Percentiles rank a stretch among this genome's conserved stretches.
These are phyloP conservation scores for Pezicula rhizophila DNA, from an alignment of 2,329 filamentous ascomycete genomes.

Conservation along the genomic window DNA sequence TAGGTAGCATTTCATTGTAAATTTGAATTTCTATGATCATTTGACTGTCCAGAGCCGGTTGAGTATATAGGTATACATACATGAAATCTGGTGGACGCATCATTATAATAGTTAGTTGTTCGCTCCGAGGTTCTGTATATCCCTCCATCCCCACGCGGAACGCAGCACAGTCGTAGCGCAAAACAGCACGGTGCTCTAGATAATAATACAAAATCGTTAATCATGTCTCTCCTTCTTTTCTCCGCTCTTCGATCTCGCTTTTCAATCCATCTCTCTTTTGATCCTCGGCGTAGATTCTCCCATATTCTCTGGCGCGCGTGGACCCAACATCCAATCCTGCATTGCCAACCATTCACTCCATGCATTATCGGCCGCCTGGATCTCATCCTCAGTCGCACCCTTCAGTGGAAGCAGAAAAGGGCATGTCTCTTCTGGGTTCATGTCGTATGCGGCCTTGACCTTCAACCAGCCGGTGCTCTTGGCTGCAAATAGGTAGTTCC, in stretches of 20 bases:
- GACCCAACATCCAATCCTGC: slow-evolving; percentile 98
- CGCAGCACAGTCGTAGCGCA: not conserved
- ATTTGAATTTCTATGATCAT: not conserved
- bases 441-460: slow-evolving; percentile 88
- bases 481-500: slow-evolving; percentile 91
- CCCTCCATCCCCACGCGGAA: not conserved
- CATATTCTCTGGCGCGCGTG: slow-evolving; percentile 53
- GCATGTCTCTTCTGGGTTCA: slow-evolving; percentile 72
- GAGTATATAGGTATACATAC: too few relatives aligned
- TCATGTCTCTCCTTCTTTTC: not conserved
- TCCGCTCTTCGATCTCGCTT: not conserved
- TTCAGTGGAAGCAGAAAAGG: slow-evolving; percentile 85
- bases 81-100: too few relatives aligned
- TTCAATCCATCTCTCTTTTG: slow-evolving; percentile 1
- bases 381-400: slow-evolving; percentile 70
- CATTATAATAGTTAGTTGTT: not conserved
- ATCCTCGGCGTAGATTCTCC: slow-evolving; percentile 1
- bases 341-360: slow-evolving; percentile 97
- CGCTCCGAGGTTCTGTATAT: not conserved
- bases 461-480: slow-evolving; percentile 87
- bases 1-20: too few relatives aligned
- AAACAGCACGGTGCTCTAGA: not conserved
- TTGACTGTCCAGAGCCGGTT: too few relatives aligned
- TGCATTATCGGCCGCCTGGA: slow-evolving; percentile 71
- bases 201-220: not conserved